Percentiles rank a stretch among this genome's conserved stretches.
Evolutionary conservation across 495 filamentous ascomycete species (phyloP).

Genomic region (Acidiella bohemica): DNA sequence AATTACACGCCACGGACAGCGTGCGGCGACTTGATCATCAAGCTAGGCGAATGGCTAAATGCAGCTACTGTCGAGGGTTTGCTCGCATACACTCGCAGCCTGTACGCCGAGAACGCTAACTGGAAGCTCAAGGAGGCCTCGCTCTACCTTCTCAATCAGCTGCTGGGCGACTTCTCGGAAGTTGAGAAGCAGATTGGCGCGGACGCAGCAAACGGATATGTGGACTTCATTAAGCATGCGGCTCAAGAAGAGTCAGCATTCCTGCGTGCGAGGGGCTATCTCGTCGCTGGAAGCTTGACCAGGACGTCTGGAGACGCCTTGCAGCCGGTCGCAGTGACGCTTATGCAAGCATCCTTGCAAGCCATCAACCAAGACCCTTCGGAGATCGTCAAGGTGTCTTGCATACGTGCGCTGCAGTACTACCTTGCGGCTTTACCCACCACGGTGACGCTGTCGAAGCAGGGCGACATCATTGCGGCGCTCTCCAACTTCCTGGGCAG

Average conservation of each 20-base stretch:
- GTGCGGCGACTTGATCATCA: conserved; percentile 79
- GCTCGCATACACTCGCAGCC: conserved; percentile 52
- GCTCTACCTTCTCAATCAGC: conserved; percentile 65
- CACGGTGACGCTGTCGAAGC: conserved; percentile 44
- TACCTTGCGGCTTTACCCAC: conserved; percentile 50
- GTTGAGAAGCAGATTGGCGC: conserved; percentile 49
- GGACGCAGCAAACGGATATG: conserved; percentile 55
- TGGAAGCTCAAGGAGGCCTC: conserved; percentile 64
- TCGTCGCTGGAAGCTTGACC: conserved; percentile 63
- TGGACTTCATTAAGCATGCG: conserved; percentile 65
- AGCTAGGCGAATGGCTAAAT: conserved; percentile 81
- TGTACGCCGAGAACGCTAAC: conserved; percentile 38
- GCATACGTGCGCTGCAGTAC: conserved; percentile 77
- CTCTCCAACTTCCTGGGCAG: conserved; percentile 62
- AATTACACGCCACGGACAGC: conserved; percentile 92
- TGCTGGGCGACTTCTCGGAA: conserved; percentile 70
- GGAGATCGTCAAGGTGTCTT: conserved; percentile 82
- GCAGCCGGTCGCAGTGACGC: conserved; percentile 39
- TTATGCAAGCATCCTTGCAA: conserved; percentile 64
- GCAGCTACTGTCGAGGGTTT: conserved; percentile 57
- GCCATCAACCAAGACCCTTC: conserved; percentile 60
- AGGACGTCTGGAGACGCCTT: conserved; percentile 42
- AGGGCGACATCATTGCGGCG: conserved; percentile 57
- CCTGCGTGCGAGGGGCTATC: conserved; percentile 69
- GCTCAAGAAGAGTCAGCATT: conserved; percentile 55